Base-by-base conservation (phyloP, 2,329 filamentous ascomycete species). In the Diaporthe vexans region DNA sequence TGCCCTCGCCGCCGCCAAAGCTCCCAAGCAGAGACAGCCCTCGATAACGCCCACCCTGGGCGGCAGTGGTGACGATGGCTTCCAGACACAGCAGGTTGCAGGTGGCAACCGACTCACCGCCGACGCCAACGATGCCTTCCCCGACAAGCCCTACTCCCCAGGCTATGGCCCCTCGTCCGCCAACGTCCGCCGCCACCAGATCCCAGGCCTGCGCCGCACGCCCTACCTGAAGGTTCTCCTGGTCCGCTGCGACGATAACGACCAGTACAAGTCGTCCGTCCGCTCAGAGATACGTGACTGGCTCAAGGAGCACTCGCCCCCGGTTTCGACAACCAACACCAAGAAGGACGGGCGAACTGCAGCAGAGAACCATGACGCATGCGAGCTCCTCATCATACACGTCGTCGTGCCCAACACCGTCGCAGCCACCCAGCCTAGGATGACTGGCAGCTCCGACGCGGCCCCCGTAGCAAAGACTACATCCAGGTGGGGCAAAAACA, bases 321-420 rank as follows among this genome's bases (percentile, higher is more conserved):
- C 90, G 0, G 86, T 90, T 2, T 85, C 89, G 73, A 86, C 84
- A 73, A 88, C 58, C 26, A 86, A 84, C 74, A 89, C 87, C 70
- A 90, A 91, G 56, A 89, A 88, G 79, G 84, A 86, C 40, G 17
- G 35, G 17, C 82, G 85, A 26, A 94, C 88, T 79, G 92, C 91
- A 26, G 93, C 95, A 80, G 96, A 98, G 80, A 97, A 97, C 76
- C 97, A 99, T 80, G 96, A 99, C 85, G 96, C 97, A 0, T 98
- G 94, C 78, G 97, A 99, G 83, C 98, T 95, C 94, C 87, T 99
- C 77, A 94, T 99, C 72, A 81, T 99, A 29, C 97, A 99, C 82
- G 94, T 99, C 35, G 94, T 98, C 17, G 87, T 97, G 24, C 95
- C 96, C 19, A 95, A 97, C 76, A 96, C 94, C 0, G 88, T 91